A percentile compares a stretch with the other conserved stretches of the same genome.
phyloP scores from a whole-genome alignment of 768 basidiomycete genomes.

The Tylopilus sp. region DNA sequence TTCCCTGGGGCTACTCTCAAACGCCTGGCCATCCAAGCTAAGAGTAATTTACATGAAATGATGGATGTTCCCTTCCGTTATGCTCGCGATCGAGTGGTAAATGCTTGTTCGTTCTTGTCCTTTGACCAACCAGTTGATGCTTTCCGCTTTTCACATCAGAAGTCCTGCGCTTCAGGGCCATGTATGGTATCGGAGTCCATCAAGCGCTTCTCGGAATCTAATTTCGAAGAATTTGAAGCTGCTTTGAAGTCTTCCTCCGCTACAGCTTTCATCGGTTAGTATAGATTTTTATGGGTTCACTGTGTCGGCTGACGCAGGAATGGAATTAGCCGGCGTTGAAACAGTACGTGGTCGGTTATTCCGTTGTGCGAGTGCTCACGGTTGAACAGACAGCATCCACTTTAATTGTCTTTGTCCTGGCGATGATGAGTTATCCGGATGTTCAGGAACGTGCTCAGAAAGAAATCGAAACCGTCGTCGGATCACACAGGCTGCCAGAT shows the following conservation, averaged over 20 bases:
- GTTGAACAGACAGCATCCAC: slow-evolving; percentile 31
- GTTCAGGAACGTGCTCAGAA: slow-evolving; percentile 32
- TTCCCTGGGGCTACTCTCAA: slow-evolving; percentile 35
- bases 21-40: slow-evolving; percentile 29
- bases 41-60: slow-evolving; percentile 27
- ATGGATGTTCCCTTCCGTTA: slow-evolving; percentile 29
- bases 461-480: slow-evolving; percentile 33
- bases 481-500: slow-evolving; percentile 25
- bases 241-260: slow-evolving; percentile 31
- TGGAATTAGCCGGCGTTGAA: slow-evolving; percentile 28
- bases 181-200: slow-evolving; percentile 33
- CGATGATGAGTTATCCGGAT: slow-evolving; percentile 35
- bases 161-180: slow-evolving; percentile 18
- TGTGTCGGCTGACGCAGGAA: slow-evolving; percentile 2
- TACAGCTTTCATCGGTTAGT: slow-evolving; percentile 32
- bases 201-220: slow-evolving; percentile 11
- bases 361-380: not conserved
- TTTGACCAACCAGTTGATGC: not conserved
- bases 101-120: not conserved
- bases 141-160: slow-evolving; percentile 7
- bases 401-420: slow-evolving; percentile 29
- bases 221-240: slow-evolving; percentile 23
- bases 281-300: not conserved
- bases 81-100: slow-evolving; percentile 26
- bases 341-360: slow-evolving; percentile 17